Conservation (phyloP, 75 land plant genomes). For the Pinus tabuliformis region DNA sequence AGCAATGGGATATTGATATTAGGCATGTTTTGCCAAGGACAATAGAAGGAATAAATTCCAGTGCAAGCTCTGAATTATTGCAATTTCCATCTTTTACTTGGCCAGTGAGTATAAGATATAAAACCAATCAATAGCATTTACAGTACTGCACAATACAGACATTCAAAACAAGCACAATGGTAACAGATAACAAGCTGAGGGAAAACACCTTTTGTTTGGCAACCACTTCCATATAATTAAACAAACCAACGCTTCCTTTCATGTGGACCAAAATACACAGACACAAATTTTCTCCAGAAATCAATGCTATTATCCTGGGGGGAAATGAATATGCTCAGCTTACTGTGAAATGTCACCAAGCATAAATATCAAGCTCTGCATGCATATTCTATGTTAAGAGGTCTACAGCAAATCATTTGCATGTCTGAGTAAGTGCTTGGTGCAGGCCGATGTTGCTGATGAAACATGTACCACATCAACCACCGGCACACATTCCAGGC, state of each 20-base stretch:
- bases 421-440: constrained; percentile 25
- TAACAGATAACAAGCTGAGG: constrained; percentile 67
- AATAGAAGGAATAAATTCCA: no score
- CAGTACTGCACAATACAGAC: not conserved
- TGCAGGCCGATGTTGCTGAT: constrained; percentile 79
- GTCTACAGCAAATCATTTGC: not conserved
- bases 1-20: not conserved
- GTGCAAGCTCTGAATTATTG: no score
- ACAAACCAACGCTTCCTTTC: constrained; percentile 99
- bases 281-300: constrained; percentile 97
- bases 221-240: constrained; percentile 87
- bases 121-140: not conserved
- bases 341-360: not conserved
- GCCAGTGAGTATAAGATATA: no score
- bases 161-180: not conserved
- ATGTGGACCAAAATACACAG: constrained; percentile 86
- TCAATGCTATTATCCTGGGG: constrained; percentile 88
- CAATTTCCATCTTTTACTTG: no score
- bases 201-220: constrained; percentile 97
- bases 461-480: constrained; percentile 79
- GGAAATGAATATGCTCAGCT: not conserved
- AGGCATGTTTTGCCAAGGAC: no score
- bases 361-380: no score
- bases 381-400: not conserved
- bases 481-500: no score